phyloP scores from a whole-genome alignment of 768 basidiomycete genomes.

The Rhodosporidiobolus sp. region DNA sequence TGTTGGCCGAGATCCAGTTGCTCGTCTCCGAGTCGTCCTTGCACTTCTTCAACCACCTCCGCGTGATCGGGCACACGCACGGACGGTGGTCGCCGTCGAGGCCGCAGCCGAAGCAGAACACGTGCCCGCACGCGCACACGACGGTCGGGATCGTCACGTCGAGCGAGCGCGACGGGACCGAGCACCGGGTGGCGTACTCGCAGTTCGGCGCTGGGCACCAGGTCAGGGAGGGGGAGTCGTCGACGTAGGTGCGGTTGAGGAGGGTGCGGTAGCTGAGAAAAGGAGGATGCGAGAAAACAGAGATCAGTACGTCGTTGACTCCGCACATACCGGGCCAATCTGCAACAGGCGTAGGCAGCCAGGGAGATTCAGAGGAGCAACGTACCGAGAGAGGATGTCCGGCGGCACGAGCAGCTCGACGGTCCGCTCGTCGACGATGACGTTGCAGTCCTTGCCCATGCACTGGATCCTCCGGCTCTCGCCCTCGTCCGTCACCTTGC shows the following conservation, averaged over 20 bases:
- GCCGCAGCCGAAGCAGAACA: conserved; percentile 92
- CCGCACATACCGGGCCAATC: background rate
- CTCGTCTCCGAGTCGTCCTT: conserved; percentile 96
- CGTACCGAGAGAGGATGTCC: conserved; percentile 53
- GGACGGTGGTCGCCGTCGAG: conserved; percentile 88
- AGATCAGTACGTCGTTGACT: no score
- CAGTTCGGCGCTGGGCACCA: conserved; percentile 96
- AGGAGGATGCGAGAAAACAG: background rate
- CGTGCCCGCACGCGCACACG: conserved; percentile 71
- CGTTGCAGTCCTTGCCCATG: conserved; percentile 52
- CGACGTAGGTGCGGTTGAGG: conserved; percentile 83
- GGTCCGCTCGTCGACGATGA: conserved; percentile 50
- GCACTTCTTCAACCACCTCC: conserved; percentile 95
- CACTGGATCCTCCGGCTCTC: conserved; percentile 53
- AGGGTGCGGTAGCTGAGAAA: conserved; percentile 79
- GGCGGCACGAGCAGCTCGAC: conserved; percentile 56
- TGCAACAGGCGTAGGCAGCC: background rate
- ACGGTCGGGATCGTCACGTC: conserved; percentile 83
- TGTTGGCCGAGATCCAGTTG: conserved; percentile 99
- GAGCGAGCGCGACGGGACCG: conserved; percentile 71
- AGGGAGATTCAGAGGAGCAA: conserved; percentile 40
- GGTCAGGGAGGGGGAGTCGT: conserved; percentile 73
- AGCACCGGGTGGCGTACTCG: conserved; percentile 88
- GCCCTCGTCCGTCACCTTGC: conserved; percentile 47
- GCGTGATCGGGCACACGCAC: conserved; percentile 79